These are phyloP conservation scores for Fusarium sp. DNA, from an alignment of 2,329 filamentous ascomycete species.

Conservation along the genomic window DNA sequence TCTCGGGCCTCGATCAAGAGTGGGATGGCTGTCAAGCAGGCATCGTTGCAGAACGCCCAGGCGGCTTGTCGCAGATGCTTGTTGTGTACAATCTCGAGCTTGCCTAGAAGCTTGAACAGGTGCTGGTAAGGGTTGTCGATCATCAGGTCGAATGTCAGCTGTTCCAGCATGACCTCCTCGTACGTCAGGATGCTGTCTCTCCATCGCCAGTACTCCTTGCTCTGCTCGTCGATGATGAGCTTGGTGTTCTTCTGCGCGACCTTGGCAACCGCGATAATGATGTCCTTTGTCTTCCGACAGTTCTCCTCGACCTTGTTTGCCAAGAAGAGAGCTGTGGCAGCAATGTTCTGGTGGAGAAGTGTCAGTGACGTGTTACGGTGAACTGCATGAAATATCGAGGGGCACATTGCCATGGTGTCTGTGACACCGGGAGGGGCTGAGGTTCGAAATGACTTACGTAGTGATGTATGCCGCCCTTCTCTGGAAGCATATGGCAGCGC, in stretches of 20 bases:
- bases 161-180: slow-evolving; percentile 92
- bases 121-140: slow-evolving; percentile 89
- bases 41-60: slow-evolving; percentile 96
- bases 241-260: slow-evolving; percentile 95
- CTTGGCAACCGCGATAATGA: slow-evolving; percentile 93
- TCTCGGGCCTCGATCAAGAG: slow-evolving; percentile 83
- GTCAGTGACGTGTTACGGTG: slow-evolving; percentile 25
- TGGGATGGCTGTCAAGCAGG: slow-evolving; percentile 85
- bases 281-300: slow-evolving; percentile 92
- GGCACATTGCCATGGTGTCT: neutral
- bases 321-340: slow-evolving; percentile 90
- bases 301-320: slow-evolving; percentile 98
- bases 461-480: slow-evolving; percentile 85
- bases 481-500: slow-evolving; percentile 83
- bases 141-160: slow-evolving; percentile 92
- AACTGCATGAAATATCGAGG: neutral
- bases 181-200: slow-evolving; percentile 92
- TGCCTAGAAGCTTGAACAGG: slow-evolving; percentile 83
- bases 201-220: slow-evolving; percentile 99
- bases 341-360: slow-evolving; percentile 71
- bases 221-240: slow-evolving; percentile 93
- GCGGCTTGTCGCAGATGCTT: slow-evolving; percentile 85
- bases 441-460: slow-evolving; percentile 72
- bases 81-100: slow-evolving; percentile 80
- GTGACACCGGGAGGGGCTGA: neutral